A percentile compares a stretch with the other conserved stretches of the same genome.
Conservation (phyloP, 2,329 filamentous ascomycete species). For the Leptographium wingfieldii region DNA sequence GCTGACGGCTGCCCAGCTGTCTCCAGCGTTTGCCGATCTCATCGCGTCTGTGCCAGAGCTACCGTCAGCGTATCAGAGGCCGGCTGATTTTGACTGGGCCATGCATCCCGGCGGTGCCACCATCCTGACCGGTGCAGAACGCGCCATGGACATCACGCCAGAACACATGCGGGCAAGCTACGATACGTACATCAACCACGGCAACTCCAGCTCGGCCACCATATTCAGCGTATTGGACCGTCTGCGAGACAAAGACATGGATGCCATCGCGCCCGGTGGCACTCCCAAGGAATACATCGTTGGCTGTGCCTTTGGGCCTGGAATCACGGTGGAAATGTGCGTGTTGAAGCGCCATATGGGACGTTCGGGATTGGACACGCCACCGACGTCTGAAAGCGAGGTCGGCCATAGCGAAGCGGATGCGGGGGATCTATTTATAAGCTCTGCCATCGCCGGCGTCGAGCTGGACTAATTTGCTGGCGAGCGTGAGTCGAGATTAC, state of each 20-base stretch:
- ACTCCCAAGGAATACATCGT: constrained; percentile 44
- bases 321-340: constrained; percentile 56
- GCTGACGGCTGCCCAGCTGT: constrained; percentile 37
- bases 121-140: constrained; percentile 51
- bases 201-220: constrained; percentile 58
- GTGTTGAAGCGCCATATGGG: constrained; percentile 41
- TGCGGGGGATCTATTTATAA: constrained; percentile 20
- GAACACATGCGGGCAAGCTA: constrained; percentile 60
- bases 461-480: constrained; percentile 17
- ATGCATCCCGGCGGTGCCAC: constrained; percentile 58
- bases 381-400: constrained; percentile 42
- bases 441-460: constrained; percentile 18
- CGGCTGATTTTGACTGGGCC: constrained; percentile 58
- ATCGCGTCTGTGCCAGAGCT: constrained; percentile 31
- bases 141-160: constrained; percentile 40
- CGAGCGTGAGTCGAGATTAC: neutral
- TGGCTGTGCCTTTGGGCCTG: constrained; percentile 58
- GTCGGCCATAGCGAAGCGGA: constrained; percentile 28
- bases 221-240: constrained; percentile 55
- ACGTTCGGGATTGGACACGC: constrained; percentile 30
- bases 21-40: constrained; percentile 41
- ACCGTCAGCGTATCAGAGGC: constrained; percentile 28
- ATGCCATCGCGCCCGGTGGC: constrained; percentile 37
- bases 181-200: constrained; percentile 53
- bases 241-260: constrained; percentile 47